Conservation (phyloP, 176 grass and related monocot genomes). For the Juncus inflexus region DNA sequence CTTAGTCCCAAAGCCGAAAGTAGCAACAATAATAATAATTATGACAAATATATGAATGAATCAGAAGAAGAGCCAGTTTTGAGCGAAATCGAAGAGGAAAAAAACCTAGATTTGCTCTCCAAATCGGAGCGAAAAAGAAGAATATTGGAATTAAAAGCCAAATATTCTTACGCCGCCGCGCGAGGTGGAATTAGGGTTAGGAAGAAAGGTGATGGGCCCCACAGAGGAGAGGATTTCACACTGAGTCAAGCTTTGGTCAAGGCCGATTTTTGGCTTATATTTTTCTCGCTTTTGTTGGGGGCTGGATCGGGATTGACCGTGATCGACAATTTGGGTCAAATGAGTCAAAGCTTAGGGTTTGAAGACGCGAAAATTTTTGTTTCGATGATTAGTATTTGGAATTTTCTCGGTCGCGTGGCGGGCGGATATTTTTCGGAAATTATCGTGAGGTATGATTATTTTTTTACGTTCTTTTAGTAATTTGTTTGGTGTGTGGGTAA, state of each 20-base stretch:
- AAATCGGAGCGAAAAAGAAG: slow-evolving; percentile 57
- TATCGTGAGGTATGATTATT: slow-evolving; percentile 64
- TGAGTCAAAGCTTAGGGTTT: slow-evolving; percentile 80
- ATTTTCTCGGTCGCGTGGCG: slow-evolving; percentile 84
- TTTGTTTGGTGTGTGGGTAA: too few species aligned
- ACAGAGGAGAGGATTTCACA: slow-evolving; percentile 80
- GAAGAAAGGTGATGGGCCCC: slow-evolving; percentile 44
- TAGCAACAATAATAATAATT: slow-evolving; percentile 24
- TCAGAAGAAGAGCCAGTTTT: slow-evolving; percentile 53
- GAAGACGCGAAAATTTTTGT: slow-evolving; percentile 64
- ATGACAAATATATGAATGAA: slow-evolving; percentile 41
- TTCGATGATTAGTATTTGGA: slow-evolving; percentile 90
- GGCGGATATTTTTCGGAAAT: slow-evolving; percentile 92
- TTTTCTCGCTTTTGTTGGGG: slow-evolving; percentile 67
- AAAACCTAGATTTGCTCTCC: slow-evolving; percentile 44
- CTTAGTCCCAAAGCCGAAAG: slow-evolving; percentile 42
- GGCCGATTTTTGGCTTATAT: slow-evolving; percentile 96
- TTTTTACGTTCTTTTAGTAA: not conserved
- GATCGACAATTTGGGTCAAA: slow-evolving; percentile 90
- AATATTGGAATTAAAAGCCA: slow-evolving; percentile 60
- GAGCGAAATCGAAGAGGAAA: slow-evolving; percentile 77
- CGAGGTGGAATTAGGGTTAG: slow-evolving; percentile 65
- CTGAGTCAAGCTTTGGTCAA: slow-evolving; percentile 75
- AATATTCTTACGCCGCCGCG: slow-evolving; percentile 55
- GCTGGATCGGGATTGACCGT: slow-evolving; percentile 82